phyloP scores from a whole-genome alignment of 495 filamentous ascomycete species.

The Tuber melanosporum region DNA sequence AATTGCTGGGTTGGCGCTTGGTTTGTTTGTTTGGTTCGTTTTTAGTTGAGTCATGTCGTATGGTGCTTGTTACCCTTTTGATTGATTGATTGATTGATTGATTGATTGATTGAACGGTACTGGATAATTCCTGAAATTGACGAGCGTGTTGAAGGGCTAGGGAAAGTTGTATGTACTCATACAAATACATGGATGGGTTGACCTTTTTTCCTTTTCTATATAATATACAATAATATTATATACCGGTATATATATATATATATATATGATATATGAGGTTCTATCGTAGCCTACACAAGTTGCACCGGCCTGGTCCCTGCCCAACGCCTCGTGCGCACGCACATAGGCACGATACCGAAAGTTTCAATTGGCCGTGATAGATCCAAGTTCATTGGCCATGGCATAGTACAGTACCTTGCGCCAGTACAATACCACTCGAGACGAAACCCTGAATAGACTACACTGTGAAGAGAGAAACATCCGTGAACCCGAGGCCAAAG shows the following conservation, averaged over 20 bases:
- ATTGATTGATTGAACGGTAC: slow-evolving; percentile 11
- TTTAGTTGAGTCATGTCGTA: slow-evolving; percentile 5
- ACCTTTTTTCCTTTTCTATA: not conserved
- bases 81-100: slow-evolving; percentile 15
- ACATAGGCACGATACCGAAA: not conserved
- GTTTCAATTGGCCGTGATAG: not conserved
- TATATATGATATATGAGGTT: not conserved
- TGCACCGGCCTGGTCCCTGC: not conserved
- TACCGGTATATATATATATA: no score
- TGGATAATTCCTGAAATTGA: slow-evolving; percentile 16
- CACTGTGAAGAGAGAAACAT: not conserved
- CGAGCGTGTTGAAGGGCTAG: slow-evolving; percentile 14
- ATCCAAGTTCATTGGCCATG: not conserved
- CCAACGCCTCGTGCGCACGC: not conserved
- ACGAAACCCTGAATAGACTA: not conserved
- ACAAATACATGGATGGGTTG: not conserved
- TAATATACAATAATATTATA: no score
- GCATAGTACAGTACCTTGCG: not conserved
- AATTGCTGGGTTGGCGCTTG: slow-evolving; percentile 13
- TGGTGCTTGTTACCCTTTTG: slow-evolving; percentile 13
- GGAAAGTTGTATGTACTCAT: slow-evolving; percentile 18
- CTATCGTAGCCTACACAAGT: not conserved
- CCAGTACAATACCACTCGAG: not conserved
- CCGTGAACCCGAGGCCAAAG: not conserved
- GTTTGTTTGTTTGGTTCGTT: not conserved